phyloP scores from a whole-genome alignment of 805 yeast genomes.

The Phaffomyces opuntiae region DNA sequence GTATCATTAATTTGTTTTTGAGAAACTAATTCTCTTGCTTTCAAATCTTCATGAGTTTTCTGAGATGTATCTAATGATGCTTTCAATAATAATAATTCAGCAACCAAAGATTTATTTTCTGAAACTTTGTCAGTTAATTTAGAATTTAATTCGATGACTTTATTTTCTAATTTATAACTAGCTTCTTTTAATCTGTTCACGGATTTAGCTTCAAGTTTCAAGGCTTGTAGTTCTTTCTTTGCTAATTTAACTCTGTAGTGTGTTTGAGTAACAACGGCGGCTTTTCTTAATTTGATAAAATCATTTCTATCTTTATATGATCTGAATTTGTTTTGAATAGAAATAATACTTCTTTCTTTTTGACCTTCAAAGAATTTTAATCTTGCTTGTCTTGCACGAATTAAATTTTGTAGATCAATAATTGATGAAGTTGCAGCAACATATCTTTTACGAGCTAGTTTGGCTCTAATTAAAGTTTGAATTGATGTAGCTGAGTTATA shows the following conservation, averaged over 20 bases:
- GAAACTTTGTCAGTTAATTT: constrained; percentile 69
- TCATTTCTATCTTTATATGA: constrained; percentile 54
- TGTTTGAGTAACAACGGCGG: constrained; percentile 70
- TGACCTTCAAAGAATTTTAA: constrained; percentile 40
- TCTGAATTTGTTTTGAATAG: constrained; percentile 70
- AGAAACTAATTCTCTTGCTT: constrained; percentile 48
- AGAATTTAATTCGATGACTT: constrained; percentile 94
- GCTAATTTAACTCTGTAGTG: constrained; percentile 75
- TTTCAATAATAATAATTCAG: constrained; percentile 49
- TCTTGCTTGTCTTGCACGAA: constrained; percentile 49
- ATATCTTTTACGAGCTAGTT: constrained; percentile 35
- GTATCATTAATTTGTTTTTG: constrained; percentile 38
- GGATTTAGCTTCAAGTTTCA: constrained; percentile 86
- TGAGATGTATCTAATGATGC: constrained; percentile 46
- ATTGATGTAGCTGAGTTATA: constrained; percentile 57
- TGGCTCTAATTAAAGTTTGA: constrained; percentile 62
- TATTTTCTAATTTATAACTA: constrained; percentile 89
- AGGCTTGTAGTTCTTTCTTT: constrained; percentile 46
- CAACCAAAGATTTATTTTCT: constrained; percentile 68
- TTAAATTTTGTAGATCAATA: constrained; percentile 40
- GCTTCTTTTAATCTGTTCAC: constrained; percentile 86
- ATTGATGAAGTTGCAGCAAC: constrained; percentile 25
- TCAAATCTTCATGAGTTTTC: constrained; percentile 44
- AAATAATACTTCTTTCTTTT: constrained; percentile 55
- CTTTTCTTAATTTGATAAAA: constrained; percentile 39